Percentiles rank a stretch among this genome's conserved stretches.
These are phyloP conservation scores for Protomyces inundatus DNA, from an alignment of 1,139 yeast genomes.

Conservation along the genomic window DNA sequence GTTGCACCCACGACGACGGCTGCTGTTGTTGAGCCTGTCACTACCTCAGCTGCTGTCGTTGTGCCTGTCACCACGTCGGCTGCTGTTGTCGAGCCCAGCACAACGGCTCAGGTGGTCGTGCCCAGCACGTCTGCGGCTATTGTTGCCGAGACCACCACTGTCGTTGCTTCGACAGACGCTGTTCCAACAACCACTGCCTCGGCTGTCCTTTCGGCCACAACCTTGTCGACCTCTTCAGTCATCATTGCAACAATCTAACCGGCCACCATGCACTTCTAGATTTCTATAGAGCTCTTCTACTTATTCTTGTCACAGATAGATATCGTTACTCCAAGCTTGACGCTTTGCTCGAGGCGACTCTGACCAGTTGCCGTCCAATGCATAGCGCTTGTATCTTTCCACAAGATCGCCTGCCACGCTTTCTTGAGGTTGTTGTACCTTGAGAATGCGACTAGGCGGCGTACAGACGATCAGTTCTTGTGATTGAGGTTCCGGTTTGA, in stretches of 20 bases:
- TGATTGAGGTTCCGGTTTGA: no score
- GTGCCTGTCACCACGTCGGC: background rate
- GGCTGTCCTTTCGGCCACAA: background rate
- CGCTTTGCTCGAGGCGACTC: constrained; percentile 12
- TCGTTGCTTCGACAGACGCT: background rate
- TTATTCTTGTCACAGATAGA: background rate
- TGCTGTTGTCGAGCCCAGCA: background rate
- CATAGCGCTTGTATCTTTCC: background rate
- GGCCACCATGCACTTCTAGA: background rate
- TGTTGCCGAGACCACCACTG: background rate
- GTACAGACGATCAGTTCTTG: no score
- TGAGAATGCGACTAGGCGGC: no score
- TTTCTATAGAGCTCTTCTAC: background rate
- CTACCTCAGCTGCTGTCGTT: background rate
- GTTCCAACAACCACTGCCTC: background rate
- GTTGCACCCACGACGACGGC: background rate
- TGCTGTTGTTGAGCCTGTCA: background rate
- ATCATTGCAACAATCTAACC: background rate
- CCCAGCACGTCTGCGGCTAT: background rate
- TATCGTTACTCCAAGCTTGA: background rate
- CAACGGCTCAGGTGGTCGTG: no score
- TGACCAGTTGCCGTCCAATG: constrained; percentile 5
- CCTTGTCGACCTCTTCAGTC: background rate
- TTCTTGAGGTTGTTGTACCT: no score
- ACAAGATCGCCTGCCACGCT: background rate